Evolutionary conservation across 2,329 filamentous ascomycete genomes (phyloP), one percentile per base, ranked within the genome.

Genomic region (Daldinia eschscholtzii): DNA sequence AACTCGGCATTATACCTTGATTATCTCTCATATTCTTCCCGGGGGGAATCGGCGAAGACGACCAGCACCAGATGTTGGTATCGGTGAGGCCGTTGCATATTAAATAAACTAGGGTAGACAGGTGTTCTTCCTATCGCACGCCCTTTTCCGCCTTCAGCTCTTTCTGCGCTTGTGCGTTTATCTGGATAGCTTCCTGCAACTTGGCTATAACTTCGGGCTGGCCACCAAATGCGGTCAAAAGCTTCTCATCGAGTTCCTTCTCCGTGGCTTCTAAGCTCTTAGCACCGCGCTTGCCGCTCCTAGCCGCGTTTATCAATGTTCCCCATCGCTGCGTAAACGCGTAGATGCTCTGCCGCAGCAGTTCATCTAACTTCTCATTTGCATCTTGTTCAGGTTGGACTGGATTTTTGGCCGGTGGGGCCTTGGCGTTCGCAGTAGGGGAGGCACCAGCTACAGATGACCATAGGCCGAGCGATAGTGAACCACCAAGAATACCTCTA

Each of bases 261-360:
- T 88, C 86, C 3, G 87, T 81, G 73, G 86, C 85, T 13, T 80
- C 84, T 69, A 86, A 78, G 28, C 83, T 84, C 76, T 83, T 85
- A 5, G 82, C 83, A 0, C 84, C 85, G 3, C 82, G 78, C 74
- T 85, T 86, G 39, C 81, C 78, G 28, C 80, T 81, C 61, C 79
- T 80, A 1, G 85, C 84, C 4, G 87, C 85, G 46, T 85, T 83
- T 46, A 86, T 80, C 61, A 87, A 74, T 3, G 80, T 80, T 3
- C 84, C 85, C 85, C 88, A 91, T 41, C 87, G 82, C 75, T 86
- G 86, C 15, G 89, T 90, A 67, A 91, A 91, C 1, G 83, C 84
- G 44, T 87, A 88, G 61, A 91, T 91, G 56, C 85, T 87, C 76
- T 89, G 86, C 58, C 89, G 82, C 28, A 91, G 79, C 67, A 90